A percentile compares a stretch with the other conserved stretches of the same genome.
These are phyloP conservation scores for Zymoseptoria ardabiliae DNA, from an alignment of 2,329 filamentous ascomycete species.

Conservation along the genomic window DNA sequence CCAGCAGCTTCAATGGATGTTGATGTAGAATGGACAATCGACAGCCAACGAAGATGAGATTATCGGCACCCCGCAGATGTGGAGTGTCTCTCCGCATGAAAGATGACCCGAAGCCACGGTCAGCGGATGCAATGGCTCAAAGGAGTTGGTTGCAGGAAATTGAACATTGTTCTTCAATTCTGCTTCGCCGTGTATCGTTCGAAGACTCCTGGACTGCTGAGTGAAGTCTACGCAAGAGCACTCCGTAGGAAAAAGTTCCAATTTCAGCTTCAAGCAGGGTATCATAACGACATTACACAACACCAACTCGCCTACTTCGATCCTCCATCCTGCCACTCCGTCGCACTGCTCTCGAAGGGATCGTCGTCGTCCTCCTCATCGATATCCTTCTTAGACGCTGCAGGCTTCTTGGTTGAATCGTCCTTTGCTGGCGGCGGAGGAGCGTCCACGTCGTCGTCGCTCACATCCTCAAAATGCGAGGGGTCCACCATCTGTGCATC, in stretches of 20 bases:
- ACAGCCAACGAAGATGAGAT: conserved; percentile 9
- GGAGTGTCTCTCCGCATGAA: background rate
- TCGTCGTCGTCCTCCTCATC: conserved; percentile 7
- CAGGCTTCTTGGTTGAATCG: conserved; percentile 5
- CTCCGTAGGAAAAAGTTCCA: no score
- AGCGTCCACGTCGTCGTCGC: conserved; percentile 31
- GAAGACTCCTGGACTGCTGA: no score
- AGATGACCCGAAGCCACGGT: background rate
- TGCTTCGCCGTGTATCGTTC: no score
- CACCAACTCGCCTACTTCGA: conserved; percentile 1
- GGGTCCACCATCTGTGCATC: conserved; percentile 38
- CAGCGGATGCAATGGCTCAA: background rate
- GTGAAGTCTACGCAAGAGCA: no score
- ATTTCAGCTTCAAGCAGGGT: background rate
- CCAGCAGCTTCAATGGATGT: conserved; percentile 7
- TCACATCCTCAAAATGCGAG: conserved; percentile 41
- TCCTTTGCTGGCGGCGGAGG: conserved; percentile 29
- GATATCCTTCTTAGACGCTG: conserved; percentile 1
- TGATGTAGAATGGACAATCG: background rate
- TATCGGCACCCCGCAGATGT: conserved; percentile 3
- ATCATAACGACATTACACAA: conserved; percentile 1
- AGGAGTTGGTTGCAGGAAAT: no score
- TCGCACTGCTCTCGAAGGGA: conserved; percentile 22
- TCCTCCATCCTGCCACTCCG: conserved; percentile 20
- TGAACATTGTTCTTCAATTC: no score